Evolutionary conservation across 106 monocot genomes (phyloP).

Genomic region (Dactylorhiza incarnata): DNA sequence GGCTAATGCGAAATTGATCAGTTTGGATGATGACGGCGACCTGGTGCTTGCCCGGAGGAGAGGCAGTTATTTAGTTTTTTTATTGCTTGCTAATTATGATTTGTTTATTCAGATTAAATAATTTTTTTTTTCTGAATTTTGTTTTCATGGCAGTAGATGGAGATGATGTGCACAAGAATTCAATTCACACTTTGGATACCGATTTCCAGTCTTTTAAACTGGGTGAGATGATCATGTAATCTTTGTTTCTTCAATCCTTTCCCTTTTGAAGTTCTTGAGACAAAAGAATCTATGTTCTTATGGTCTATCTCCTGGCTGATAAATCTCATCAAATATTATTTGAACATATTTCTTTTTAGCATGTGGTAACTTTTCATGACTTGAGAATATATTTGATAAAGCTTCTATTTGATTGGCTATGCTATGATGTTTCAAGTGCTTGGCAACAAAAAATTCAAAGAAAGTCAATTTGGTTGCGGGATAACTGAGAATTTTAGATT

Average conservation of each 20-base stretch:
- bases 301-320: no score
- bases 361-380: not conserved
- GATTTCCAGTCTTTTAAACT: not conserved
- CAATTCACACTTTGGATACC: not conserved
- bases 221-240: not conserved
- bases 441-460: not conserved
- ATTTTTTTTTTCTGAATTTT: not conserved
- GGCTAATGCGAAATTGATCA: not conserved
- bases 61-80: not conserved
- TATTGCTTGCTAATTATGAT: not conserved
- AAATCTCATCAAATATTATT: not conserved
- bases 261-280: not conserved
- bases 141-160: not conserved
- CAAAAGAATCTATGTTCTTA: not conserved
- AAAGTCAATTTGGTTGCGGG: not conserved
- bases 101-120: not conserved
- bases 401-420: not conserved
- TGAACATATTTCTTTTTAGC: not conserved
- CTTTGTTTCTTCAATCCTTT: not conserved
- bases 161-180: not conserved
- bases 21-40: constrained; percentile 36
- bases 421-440: not conserved
- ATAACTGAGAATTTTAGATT: not conserved
- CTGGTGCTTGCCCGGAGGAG: constrained; percentile 25
- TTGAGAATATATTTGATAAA: not conserved